These are phyloP conservation scores for Wickerhamomyces ciferrii DNA, from an alignment of 805 yeast species.

Conservation along the genomic window DNA sequence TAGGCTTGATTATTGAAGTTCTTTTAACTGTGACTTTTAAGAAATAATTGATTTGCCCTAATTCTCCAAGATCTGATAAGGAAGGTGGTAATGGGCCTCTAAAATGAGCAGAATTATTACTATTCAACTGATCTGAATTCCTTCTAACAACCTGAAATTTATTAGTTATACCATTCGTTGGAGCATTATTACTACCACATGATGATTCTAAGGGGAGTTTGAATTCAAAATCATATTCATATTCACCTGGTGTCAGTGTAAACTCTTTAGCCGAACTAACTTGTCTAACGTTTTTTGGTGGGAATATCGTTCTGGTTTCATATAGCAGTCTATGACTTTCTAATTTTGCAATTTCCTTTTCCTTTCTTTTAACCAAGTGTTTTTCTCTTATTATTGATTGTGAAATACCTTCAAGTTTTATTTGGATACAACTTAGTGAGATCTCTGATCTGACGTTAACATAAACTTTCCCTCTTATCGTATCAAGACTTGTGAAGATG, in stretches of 20 bases:
- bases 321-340: constrained; percentile 36
- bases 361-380: background rate
- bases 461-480: constrained; percentile 34
- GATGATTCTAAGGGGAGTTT: constrained; percentile 24
- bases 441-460: constrained; percentile 34
- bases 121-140: background rate
- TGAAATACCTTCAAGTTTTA: constrained; percentile 45
- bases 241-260: constrained; percentile 45
- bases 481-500: constrained; percentile 40
- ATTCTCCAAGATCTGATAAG: background rate
- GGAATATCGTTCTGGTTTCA: constrained; percentile 42
- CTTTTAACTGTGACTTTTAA: constrained; percentile 57
- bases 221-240: constrained; percentile 37
- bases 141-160: background rate
- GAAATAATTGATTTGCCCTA: constrained; percentile 30
- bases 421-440: constrained; percentile 37
- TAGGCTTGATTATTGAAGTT: constrained; percentile 43
- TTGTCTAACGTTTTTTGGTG: constrained; percentile 38
- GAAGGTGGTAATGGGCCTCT: constrained; percentile 17
- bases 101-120: constrained; percentile 7
- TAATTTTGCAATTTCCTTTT: constrained; percentile 3
- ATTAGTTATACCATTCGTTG: constrained; percentile 25
- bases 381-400: constrained; percentile 28
- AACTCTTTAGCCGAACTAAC: constrained; percentile 38
- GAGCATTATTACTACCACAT: constrained; percentile 43